A percentile compares a stretch with the other conserved stretches of the same genome.
Conservation (phyloP, 371 early-diverging fungal species). For the Mucor mucedo region DNA sequence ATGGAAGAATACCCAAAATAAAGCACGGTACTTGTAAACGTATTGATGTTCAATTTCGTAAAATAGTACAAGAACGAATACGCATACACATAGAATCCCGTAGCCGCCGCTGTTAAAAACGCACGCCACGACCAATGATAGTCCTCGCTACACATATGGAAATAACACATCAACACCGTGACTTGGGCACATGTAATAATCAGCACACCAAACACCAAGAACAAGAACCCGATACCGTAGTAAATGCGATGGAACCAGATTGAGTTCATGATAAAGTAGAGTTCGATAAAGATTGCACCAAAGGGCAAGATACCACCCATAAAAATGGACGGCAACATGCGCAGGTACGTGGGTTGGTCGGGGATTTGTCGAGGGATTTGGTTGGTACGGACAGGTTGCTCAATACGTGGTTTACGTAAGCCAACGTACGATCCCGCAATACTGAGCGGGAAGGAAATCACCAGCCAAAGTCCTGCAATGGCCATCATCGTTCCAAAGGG, state of each 20-base stretch:
- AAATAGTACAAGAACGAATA: slow-evolving; percentile 85
- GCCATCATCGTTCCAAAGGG: slow-evolving; percentile 92
- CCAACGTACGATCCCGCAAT: slow-evolving; percentile 94
- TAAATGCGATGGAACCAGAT: slow-evolving; percentile 92
- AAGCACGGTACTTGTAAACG: slow-evolving; percentile 78
- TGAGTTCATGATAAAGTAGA: slow-evolving; percentile 90
- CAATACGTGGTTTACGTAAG: slow-evolving; percentile 82
- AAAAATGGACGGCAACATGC: slow-evolving; percentile 74
- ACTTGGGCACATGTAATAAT: slow-evolving; percentile 85
- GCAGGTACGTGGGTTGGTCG: slow-evolving; percentile 77
- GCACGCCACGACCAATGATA: slow-evolving; percentile 96
- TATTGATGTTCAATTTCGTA: slow-evolving; percentile 72
- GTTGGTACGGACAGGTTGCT: slow-evolving; percentile 92
- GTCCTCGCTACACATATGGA: slow-evolving; percentile 92
- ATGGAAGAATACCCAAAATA: slow-evolving; percentile 92
- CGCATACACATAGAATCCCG: slow-evolving; percentile 87
- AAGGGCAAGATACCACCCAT: slow-evolving; percentile 91
- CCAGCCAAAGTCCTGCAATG: slow-evolving; percentile 84
- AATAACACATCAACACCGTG: slow-evolving; percentile 86
- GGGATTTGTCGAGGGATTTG: slow-evolving; percentile 94
- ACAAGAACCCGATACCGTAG: slow-evolving; percentile 88
- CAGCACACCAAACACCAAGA: slow-evolving; percentile 82
- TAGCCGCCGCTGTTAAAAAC: slow-evolving; percentile 87
- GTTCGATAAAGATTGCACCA: slow-evolving; percentile 89
- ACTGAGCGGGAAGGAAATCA: slow-evolving; percentile 88